Conservation (phyloP, 2,329 filamentous ascomycete genomes). For the Apiospora phragmitis region DNA sequence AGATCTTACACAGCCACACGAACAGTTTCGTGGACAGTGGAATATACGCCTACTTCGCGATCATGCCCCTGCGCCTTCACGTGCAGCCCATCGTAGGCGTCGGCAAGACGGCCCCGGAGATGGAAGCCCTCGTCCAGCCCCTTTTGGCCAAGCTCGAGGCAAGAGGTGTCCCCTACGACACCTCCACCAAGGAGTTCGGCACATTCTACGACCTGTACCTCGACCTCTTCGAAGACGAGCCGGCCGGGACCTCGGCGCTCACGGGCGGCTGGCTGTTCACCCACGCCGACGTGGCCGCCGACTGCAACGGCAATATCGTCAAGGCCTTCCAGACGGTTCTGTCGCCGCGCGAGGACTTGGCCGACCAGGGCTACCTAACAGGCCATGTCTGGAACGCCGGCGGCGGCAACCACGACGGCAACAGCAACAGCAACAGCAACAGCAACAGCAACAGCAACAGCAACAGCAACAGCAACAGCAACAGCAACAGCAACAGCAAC, state of each 20-base stretch:
- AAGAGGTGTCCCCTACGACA: conserved; percentile 30
- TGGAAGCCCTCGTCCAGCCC: no score
- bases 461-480: no score
- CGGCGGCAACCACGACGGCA: no score
- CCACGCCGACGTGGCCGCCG: conserved; percentile 35
- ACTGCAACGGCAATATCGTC: conserved; percentile 36
- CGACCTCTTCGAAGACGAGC: conserved; percentile 38
- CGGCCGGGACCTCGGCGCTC: conserved; percentile 32
- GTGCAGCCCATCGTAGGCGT: no score
- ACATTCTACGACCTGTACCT: conserved; percentile 39
- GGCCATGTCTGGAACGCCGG: no score
- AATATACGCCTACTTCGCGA: conserved; percentile 45
- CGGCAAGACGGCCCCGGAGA: no score
- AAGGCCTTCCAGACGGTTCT: conserved; percentile 35
- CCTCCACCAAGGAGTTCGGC: conserved; percentile 28
- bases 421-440: no score
- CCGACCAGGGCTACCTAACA: no score
- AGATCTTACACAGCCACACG: conserved; percentile 46
- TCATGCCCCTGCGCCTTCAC: conserved; percentile 40
- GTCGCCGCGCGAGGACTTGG: conserved; percentile 28
- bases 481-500: no score
- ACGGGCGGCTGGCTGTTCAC: conserved; percentile 41
- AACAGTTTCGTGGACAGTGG: conserved; percentile 41
- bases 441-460: no score
- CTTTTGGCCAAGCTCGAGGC: conserved; percentile 34